Evolutionary conservation across 2,329 filamentous ascomycete genomes (phyloP).

Genomic region (Pseudogymnoascus sp.): DNA sequence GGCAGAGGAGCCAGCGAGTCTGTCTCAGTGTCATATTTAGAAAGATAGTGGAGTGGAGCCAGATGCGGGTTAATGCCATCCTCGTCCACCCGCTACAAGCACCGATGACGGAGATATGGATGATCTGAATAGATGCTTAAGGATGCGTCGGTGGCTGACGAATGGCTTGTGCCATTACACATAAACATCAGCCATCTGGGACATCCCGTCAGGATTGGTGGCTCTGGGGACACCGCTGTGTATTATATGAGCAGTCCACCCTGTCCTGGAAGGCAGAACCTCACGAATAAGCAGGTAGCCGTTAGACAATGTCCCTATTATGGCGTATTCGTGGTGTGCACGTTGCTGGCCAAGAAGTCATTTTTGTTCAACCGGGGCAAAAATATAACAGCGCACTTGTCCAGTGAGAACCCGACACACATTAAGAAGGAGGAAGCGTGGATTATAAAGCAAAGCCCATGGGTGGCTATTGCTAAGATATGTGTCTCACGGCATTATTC

Average conservation of each 20-base stretch:
- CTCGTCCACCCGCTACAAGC: neutral
- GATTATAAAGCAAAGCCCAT: neutral
- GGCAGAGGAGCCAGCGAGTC: neutral
- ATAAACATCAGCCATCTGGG: neutral
- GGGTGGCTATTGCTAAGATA: neutral
- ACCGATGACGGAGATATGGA: neutral
- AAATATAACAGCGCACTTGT: neutral
- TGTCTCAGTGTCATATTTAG: neutral
- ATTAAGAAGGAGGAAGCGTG: neutral
- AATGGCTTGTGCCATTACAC: neutral
- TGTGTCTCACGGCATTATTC: neutral
- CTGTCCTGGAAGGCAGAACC: neutral
- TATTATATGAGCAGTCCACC: neutral
- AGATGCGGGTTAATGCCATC: neutral
- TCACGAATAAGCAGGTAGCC: neutral
- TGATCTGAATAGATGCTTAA: neutral
- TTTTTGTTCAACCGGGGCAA: neutral
- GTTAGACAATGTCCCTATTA: neutral
- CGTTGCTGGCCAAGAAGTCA: neutral
- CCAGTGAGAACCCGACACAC: neutral
- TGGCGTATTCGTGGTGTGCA: neutral
- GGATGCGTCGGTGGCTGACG: neutral
- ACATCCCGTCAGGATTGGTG: neutral
- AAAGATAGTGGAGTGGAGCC: neutral
- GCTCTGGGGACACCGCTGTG: neutral